Evolutionary conservation across 495 filamentous ascomycete species (phyloP), one percentile per base, ranked within the genome.

Genomic region (Neurospora discreta): DNA sequence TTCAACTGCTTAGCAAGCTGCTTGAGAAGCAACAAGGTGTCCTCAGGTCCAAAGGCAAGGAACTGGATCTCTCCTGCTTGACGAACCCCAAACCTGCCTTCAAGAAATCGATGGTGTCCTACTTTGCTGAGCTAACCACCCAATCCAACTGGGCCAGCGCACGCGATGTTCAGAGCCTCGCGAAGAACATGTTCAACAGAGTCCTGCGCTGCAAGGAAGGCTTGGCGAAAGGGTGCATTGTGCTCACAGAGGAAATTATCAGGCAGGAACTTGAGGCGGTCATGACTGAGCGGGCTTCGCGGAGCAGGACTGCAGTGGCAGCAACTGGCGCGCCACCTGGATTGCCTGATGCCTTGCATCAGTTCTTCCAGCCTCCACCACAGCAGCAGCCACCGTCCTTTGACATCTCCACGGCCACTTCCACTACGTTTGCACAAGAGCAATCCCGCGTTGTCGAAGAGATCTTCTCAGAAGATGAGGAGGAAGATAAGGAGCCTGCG

Each of bases 61-160:
- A 33, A 5, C 33, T 33, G 33, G 33, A 33, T 5, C 33, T 33
- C 33, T 33, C 33, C 33, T 33, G 33, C 33, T 33, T 33, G 33
- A 33, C 33, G 33, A 33, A 33, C 33, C 33, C 33, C 3, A 33
- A 33, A 33, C 33, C 1, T 33, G 33, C 33, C 33, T 78, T 82
- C 68, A 42, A 67, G 5, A 9, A 75, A 26, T 8, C 69, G 1
- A 52, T 88, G 39, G n/a, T 81, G 1, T 42, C 76, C 5, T 72
- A 74, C 0, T 86, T 92, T 69, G 2, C 73, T 5, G 3, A 60
- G 1, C 78, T 91, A 2, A 74, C 85, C 0, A 71, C 72, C 3
- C 84, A 86, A 3, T 71, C 82, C n/a, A 83, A 82, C 16, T 94
- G 90, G 90, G 91, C 84, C 4, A 94, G 90, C 75, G 91, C 88